These are phyloP conservation scores for Pichia gijzeniarum DNA, from an alignment of 805 yeast genomes.

Conservation along the genomic window DNA sequence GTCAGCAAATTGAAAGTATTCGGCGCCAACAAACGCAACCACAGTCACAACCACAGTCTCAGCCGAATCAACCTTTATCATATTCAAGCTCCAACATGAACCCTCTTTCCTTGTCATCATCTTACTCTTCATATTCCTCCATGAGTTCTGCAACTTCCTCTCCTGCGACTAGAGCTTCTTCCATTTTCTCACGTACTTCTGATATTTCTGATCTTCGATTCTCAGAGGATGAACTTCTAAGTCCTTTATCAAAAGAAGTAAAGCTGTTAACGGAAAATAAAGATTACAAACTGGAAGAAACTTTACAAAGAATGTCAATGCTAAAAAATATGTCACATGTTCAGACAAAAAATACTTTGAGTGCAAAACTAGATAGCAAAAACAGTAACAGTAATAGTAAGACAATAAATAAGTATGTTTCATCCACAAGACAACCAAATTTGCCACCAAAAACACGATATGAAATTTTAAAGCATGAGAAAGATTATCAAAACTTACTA, in stretches of 20 bases:
- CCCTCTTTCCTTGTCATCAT: too few species aligned
- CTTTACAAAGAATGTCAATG: slow-evolving; percentile 31
- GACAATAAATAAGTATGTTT: slow-evolving; percentile 19
- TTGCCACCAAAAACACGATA: slow-evolving; percentile 56
- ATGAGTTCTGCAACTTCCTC: slow-evolving; percentile 22
- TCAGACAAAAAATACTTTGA: background rate
- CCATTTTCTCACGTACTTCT: slow-evolving; percentile 36
- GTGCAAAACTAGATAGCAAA: background rate
- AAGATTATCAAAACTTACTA: slow-evolving; percentile 43
- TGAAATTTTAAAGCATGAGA: slow-evolving; percentile 49
- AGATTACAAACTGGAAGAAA: slow-evolving; percentile 31
- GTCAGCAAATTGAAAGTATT: slow-evolving; percentile 5
- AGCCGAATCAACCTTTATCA: background rate
- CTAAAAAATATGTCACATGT: slow-evolving; percentile 19
- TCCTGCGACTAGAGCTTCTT: slow-evolving; percentile 38
- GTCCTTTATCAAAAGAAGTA: slow-evolving; percentile 30
- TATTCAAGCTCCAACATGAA: background rate
- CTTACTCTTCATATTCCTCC: slow-evolving; percentile 1
- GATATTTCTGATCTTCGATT: slow-evolving; percentile 24
- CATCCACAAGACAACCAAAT: slow-evolving; percentile 56
- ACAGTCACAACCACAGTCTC: background rate
- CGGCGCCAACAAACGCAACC: background rate
- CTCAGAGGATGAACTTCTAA: slow-evolving; percentile 18
- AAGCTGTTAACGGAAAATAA: slow-evolving; percentile 30
- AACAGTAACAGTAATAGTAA: background rate